Percentiles rank a stretch among this genome's conserved stretches.
Evolutionary conservation across 176 grass and related monocot genomes (phyloP).

Genomic region (Bonia amplexicaulis): DNA sequence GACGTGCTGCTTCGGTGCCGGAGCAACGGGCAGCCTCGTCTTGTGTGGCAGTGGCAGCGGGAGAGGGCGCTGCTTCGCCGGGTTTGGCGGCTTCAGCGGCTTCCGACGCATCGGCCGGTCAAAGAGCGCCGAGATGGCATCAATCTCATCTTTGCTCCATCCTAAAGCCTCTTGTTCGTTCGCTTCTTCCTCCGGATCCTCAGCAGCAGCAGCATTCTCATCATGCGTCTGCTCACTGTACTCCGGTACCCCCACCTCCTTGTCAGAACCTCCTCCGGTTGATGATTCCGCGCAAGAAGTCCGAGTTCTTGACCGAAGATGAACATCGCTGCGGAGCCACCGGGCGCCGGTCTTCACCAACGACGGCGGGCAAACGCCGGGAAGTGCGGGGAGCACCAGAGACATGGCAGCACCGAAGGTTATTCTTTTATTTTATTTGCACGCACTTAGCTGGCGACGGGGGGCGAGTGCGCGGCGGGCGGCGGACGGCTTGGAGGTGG

Average conservation of each 20-base stretch:
- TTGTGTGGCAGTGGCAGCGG: slow-evolving; percentile 56
- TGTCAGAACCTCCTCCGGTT: neutral
- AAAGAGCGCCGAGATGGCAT: slow-evolving; percentile 79
- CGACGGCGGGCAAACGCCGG: neutral
- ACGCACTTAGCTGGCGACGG: no score
- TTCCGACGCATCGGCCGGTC: slow-evolving; percentile 49
- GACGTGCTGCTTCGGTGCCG: slow-evolving; percentile 48
- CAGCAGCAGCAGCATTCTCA: neutral
- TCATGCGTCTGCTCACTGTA: neutral
- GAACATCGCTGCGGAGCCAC: neutral
- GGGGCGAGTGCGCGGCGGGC: no score
- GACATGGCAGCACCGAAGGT: neutral
- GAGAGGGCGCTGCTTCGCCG: slow-evolving; percentile 28
- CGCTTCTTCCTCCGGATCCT: neutral
- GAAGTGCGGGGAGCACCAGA: neutral
- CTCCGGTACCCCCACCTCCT: neutral
- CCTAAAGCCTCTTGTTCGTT: neutral
- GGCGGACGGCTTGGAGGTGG: no score
- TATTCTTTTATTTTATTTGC: neutral
- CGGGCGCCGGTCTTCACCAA: neutral
- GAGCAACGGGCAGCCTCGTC: slow-evolving; percentile 26
- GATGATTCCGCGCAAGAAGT: neutral
- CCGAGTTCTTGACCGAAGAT: neutral
- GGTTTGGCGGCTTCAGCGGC: slow-evolving; percentile 23
- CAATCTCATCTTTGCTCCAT: slow-evolving; percentile 70